phyloP scores from a whole-genome alignment of 805 yeast species.

The Yarrowia phangngaensis region DNA sequence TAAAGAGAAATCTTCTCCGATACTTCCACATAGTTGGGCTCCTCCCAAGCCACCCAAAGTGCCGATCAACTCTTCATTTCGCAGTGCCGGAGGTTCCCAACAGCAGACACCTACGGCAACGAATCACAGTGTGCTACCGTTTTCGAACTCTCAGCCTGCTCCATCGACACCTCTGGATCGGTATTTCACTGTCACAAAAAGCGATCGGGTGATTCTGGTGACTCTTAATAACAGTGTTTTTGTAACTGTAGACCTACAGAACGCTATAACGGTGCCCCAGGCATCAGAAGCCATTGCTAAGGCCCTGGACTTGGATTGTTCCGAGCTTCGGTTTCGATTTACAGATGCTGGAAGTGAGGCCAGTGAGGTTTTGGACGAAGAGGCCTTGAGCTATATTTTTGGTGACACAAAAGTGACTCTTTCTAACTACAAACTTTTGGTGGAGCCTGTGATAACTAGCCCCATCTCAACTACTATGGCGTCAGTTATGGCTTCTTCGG shows the following conservation, averaged over 20 bases:
- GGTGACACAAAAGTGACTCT: slow-evolving; percentile 4
- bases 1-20: neutral
- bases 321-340: slow-evolving; percentile 46
- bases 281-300: slow-evolving; percentile 45
- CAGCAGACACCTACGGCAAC: slow-evolving; percentile 17
- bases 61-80: slow-evolving; percentile 11
- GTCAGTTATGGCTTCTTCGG: neutral
- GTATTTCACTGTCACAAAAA: slow-evolving; percentile 6
- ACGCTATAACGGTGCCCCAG: slow-evolving; percentile 36
- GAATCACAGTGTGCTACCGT: slow-evolving; percentile 12
- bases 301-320: slow-evolving; percentile 37
- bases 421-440: slow-evolving; percentile 9
- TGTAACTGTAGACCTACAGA: slow-evolving; percentile 46
- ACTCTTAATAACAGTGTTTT: slow-evolving; percentile 62
- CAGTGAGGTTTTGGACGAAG: slow-evolving; percentile 36
- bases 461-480: neutral
- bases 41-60: slow-evolving; percentile 22
- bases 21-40: neutral
- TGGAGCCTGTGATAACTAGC: slow-evolving; percentile 2
- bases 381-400: slow-evolving; percentile 9
- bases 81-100: neutral
- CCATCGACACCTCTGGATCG: slow-evolving; percentile 11
- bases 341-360: slow-evolving; percentile 61
- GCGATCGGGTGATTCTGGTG: slow-evolving; percentile 46
- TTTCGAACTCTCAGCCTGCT: neutral